Base-by-base conservation (phyloP, 2,329 filamentous ascomycete genomes). In the Fusarium virguliforme region DNA sequence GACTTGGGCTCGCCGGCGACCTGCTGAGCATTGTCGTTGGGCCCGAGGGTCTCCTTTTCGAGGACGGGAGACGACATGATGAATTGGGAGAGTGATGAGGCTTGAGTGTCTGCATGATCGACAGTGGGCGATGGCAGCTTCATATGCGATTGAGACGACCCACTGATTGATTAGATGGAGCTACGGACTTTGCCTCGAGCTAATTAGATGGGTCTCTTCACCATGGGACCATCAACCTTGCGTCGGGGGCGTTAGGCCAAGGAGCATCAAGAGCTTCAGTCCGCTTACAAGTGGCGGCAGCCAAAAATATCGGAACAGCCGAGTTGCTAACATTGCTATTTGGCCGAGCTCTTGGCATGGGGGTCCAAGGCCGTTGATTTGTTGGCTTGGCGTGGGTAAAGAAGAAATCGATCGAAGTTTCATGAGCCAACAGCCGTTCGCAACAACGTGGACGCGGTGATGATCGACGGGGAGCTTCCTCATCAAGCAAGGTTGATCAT, bases 121-220 rank as follows among this genome's bases (percentile, higher is more conserved):
- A 15, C 32, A 28, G 50, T 15, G 6, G 26, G 41, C 38, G 38
- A 41, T 41, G 18, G 38, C 5, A 48, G 43, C 43, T 48, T 48
- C 43, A 48, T 48, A 48, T 48, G 43, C n/a, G 1, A 3, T 48
- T 30, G 10, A 48, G 6, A 41, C 22, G 18, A 62, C 58, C 58
- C 32, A 28, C 43, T 68, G 68, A 70, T 70, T 65, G 68, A 70
- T 70, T 71, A 70, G 68, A 70, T 70, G 28, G 65, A 70, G 43
- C n/a, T 28, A 62, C 37, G 54, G 13, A 28, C 35, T 61, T 60
- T 60, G 34, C n/a, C 3, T 54, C 40, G 34, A 58, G 61, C 30
- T 28, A 56, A 56, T 56, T 26, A 58, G 63, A 40, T 41, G 50
- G 58, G 34, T 41, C 30, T 18, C 15, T 35, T 35, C 26, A 41